phyloP scores from a whole-genome alignment of 1,284 basidiomycete genomes.

The Moesziomyces sp. region DNA sequence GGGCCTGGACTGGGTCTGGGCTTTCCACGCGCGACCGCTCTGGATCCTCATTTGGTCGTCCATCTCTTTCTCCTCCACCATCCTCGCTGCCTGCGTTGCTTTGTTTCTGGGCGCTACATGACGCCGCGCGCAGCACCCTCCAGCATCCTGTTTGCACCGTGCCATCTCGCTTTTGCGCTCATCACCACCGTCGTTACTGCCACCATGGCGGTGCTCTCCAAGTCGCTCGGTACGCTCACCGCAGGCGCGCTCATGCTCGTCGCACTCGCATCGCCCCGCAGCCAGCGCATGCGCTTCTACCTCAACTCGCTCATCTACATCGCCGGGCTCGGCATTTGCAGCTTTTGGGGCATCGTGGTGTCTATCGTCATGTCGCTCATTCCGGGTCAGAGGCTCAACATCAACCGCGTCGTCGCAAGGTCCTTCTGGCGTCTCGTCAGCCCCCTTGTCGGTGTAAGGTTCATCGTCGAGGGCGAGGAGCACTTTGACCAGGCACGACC shows the following conservation, averaged over 20 bases:
- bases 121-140: background rate
- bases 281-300: slow-evolving; percentile 54
- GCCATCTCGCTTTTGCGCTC: background rate
- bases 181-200: background rate
- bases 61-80: no score
- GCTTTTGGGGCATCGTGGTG: slow-evolving; percentile 79
- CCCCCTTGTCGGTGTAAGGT: slow-evolving; percentile 76
- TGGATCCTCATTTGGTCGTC: no score
- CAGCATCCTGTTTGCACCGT: background rate
- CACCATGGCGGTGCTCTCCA: slow-evolving; percentile 56
- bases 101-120: background rate
- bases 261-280: slow-evolving; percentile 57
- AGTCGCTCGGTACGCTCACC: slow-evolving; percentile 47
- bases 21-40: no score
- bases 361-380: slow-evolving; percentile 78
- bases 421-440: slow-evolving; percentile 82
- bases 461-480: slow-evolving; percentile 88
- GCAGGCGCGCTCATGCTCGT: slow-evolving; percentile 53
- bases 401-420: slow-evolving; percentile 85
- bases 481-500: slow-evolving; percentile 75
- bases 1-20: no score
- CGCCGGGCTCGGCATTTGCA: slow-evolving; percentile 78
- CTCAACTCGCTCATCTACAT: slow-evolving; percentile 74
- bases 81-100: no score
- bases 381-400: slow-evolving; percentile 80